phyloP scores from a whole-genome alignment of 305 asterid genomes.

The Fraxinus velutina region DNA sequence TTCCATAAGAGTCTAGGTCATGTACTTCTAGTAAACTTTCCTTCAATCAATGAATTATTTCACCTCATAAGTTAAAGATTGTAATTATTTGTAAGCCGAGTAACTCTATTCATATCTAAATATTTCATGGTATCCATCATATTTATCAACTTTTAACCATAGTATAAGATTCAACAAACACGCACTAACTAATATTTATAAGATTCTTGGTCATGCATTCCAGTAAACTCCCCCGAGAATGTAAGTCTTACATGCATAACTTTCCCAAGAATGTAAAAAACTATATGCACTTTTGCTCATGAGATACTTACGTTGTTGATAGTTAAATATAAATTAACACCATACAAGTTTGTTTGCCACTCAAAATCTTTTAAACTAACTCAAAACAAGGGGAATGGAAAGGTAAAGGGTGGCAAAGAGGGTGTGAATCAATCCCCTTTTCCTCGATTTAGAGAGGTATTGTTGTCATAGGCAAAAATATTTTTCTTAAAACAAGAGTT shows the following conservation, averaged over 20 bases:
- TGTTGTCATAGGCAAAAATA: too few species aligned
- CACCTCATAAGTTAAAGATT: too few species aligned
- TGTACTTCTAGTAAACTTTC: too few species aligned
- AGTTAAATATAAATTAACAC: too few species aligned
- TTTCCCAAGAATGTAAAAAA: neutral
- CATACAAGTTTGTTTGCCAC: neutral
- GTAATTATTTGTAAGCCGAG: too few species aligned
- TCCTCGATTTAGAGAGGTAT: neutral
- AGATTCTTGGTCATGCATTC: neutral
- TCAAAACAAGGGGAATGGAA: neutral
- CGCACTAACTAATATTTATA: neutral
- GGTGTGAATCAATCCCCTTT: neutral
- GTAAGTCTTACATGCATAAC: neutral
- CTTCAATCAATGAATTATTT: too few species aligned
- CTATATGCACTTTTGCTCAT: neutral
- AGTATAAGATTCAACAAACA: neutral
- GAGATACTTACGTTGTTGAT: neutral
- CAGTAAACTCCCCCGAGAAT: neutral
- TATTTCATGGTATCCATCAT: too few species aligned
- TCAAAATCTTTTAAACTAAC: neutral
- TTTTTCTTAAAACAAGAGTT: neutral
- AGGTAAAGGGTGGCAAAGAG: neutral
- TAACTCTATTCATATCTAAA: too few species aligned
- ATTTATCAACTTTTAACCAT: too few species aligned
- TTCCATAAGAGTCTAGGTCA: neutral